Conservation (phyloP, 2,329 filamentous ascomycete species). For the Arthrobotrys entomopaga region DNA sequence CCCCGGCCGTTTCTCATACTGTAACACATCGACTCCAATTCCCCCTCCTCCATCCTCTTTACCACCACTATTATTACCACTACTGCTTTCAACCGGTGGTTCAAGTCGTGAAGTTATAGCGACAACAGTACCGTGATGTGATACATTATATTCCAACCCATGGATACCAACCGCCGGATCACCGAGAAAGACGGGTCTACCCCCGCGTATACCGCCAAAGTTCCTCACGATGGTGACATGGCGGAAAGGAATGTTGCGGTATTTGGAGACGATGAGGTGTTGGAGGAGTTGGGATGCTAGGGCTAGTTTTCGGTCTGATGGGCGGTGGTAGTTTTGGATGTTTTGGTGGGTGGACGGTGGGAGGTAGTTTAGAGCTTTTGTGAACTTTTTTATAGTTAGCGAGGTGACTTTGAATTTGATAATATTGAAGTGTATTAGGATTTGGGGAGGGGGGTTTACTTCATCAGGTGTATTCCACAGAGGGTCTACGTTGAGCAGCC, state of each 20-base stretch:
- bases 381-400: slow-evolving; percentile 66
- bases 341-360: slow-evolving; percentile 61
- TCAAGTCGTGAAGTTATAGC: slow-evolving; percentile 27
- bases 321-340: slow-evolving; percentile 55
- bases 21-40: slow-evolving; percentile 43
- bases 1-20: slow-evolving; percentile 21
- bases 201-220: slow-evolving; percentile 38
- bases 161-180: not conserved
- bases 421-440: not conserved
- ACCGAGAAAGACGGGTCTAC: slow-evolving; percentile 38
- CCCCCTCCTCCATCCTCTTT: slow-evolving; percentile 44
- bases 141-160: slow-evolving; percentile 57
- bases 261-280: slow-evolving; percentile 53
- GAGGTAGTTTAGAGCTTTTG: slow-evolving; percentile 95
- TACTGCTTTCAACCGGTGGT: slow-evolving; percentile 23
- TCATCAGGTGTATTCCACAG: slow-evolving; percentile 52
- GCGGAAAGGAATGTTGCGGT: slow-evolving; percentile 35
- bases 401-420: not conserved
- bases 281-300: slow-evolving; percentile 58
- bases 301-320: slow-evolving; percentile 56
- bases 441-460: slow-evolving; percentile 10
- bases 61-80: not conserved
- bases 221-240: slow-evolving; percentile 48
- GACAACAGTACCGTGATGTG: slow-evolving; percentile 56
- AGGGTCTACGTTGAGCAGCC: slow-evolving; percentile 48